phyloP scores from a whole-genome alignment of 768 basidiomycete genomes.

The Termitomyces sp. region DNA sequence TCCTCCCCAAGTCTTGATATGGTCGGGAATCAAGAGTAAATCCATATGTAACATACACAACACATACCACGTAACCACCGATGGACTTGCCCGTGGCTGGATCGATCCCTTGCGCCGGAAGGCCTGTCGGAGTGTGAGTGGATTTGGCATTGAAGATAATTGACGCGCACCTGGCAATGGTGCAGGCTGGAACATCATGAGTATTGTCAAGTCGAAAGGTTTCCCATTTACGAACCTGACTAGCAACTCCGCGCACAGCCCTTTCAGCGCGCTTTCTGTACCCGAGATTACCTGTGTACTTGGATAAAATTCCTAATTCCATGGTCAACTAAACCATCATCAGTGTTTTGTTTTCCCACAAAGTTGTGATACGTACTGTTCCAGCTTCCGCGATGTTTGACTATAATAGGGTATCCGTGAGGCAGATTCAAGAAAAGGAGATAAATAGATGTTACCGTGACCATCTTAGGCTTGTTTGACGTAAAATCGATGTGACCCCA shows the following conservation, averaged over 20 bases:
- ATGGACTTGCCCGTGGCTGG: conserved; percentile 41
- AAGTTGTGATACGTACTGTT: conserved; percentile 23
- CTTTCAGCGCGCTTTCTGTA: conserved; percentile 52
- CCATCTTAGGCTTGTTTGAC: conserved; percentile 37
- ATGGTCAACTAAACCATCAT: conserved; percentile 40
- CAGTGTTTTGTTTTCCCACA: not conserved
- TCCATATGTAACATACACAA: conserved; percentile 2
- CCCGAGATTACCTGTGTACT: conserved; percentile 56
- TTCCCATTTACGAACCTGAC: conserved; percentile 22
- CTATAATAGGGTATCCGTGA: conserved; percentile 17
- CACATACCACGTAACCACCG: conserved; percentile 48
- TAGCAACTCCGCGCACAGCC: conserved; percentile 48
- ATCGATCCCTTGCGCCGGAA: conserved; percentile 51
- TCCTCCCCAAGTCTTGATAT: conserved; percentile 52
- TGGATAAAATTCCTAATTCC: conserved; percentile 49
- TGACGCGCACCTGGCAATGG: conserved; percentile 25
- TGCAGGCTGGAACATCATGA: conserved; percentile 20
- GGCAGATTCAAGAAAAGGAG: not conserved
- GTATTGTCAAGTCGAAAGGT: not conserved
- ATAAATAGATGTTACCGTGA: conserved; percentile 18
- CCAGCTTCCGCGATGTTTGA: conserved; percentile 60
- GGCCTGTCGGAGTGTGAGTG: conserved; percentile 28
- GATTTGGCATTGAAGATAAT: conserved; percentile 30
- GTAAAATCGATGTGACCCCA: conserved; percentile 38
- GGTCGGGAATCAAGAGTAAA: not conserved